phyloP scores from a whole-genome alignment of 2,329 filamentous ascomycete species.

The Nemania sp. region DNA sequence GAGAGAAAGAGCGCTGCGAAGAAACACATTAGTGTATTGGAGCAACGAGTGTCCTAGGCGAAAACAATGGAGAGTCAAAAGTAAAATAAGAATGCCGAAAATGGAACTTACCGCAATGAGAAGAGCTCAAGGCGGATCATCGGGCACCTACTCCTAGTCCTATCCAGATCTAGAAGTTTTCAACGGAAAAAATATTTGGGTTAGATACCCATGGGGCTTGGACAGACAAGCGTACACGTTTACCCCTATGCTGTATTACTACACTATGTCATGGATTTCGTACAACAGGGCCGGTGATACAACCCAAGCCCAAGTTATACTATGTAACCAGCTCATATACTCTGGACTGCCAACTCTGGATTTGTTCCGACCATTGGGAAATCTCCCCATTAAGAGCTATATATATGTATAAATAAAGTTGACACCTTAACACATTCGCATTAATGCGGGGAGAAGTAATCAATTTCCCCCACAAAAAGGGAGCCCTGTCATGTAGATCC shows the following conservation, averaged over 20 bases:
- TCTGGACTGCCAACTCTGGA: background rate
- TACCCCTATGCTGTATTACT: background rate
- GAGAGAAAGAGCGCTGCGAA: slow-evolving; percentile 6
- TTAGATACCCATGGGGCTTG: background rate
- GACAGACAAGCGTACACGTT: background rate
- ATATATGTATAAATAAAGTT: background rate
- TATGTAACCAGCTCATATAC: slow-evolving; percentile 2
- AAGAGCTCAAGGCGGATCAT: slow-evolving; percentile 19
- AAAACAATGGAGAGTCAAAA: background rate
- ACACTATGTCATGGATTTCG: background rate
- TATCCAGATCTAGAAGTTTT: slow-evolving; percentile 4
- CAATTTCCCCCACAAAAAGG: slow-evolving; percentile 26
- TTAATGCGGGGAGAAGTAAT: slow-evolving; percentile 17
- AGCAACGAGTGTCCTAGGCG: slow-evolving; percentile 10
- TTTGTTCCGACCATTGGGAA: slow-evolving; percentile 1
- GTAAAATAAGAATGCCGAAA: background rate
- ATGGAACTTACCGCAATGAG: slow-evolving; percentile 14
- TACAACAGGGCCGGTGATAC: slow-evolving; percentile 7
- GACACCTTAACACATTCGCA: slow-evolving; percentile 4
- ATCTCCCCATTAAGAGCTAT: slow-evolving; percentile 1
- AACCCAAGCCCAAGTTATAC: background rate
- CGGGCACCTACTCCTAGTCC: slow-evolving; percentile 11
- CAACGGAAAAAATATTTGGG: slow-evolving; percentile 1
- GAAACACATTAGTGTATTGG: slow-evolving; percentile 13
- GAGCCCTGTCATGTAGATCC: slow-evolving; percentile 24